Percentiles rank a stretch among this genome's conserved stretches.
Conservation (phyloP, 345 rosid genomes). For the Camelina neglecta region DNA sequence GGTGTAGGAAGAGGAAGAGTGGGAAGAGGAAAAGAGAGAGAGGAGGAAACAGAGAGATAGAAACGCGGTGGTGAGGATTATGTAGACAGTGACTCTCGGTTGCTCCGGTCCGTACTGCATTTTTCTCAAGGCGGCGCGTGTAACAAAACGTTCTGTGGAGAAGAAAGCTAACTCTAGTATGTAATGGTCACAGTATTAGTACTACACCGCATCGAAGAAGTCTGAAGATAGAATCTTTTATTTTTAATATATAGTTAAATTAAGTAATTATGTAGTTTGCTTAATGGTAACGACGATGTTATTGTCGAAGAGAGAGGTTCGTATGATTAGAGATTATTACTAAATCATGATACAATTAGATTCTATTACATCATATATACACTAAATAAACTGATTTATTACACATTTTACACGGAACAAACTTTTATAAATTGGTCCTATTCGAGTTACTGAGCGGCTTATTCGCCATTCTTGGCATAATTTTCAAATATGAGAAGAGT, state of each 20-base stretch:
- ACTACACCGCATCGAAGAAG: conserved; percentile 2
- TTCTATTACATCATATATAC: not conserved
- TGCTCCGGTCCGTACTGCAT: conserved; percentile 49
- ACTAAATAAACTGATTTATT: not conserved
- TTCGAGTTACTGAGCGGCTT: not conserved
- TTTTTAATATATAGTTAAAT: not conserved
- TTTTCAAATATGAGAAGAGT: not conserved
- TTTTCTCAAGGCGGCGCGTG: conserved; percentile 39
- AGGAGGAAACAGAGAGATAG: conserved; percentile 74
- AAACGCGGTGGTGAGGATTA: conserved; percentile 60
- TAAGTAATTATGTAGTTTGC: conserved; percentile 5
- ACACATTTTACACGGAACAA: not conserved
- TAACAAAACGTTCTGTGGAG: not conserved
- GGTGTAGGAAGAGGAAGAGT: conserved; percentile 46
- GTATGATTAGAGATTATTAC: no score
- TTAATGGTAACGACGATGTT: conserved; percentile 30
- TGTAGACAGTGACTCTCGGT: conserved; percentile 54
- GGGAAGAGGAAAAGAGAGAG: conserved; percentile 50
- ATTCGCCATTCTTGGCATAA: not conserved
- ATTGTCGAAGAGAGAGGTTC: not conserved
- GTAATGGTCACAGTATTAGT: conserved; percentile 22
- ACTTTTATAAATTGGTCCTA: no score
- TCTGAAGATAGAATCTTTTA: not conserved
- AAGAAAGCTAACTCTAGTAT: conserved; percentile 23
- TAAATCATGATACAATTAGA: not conserved